A percentile compares a stretch with the other conserved stretches of the same genome.
phyloP scores from a whole-genome alignment of 495 filamentous ascomycete species.

The Beverwykella pulmonaria region DNA sequence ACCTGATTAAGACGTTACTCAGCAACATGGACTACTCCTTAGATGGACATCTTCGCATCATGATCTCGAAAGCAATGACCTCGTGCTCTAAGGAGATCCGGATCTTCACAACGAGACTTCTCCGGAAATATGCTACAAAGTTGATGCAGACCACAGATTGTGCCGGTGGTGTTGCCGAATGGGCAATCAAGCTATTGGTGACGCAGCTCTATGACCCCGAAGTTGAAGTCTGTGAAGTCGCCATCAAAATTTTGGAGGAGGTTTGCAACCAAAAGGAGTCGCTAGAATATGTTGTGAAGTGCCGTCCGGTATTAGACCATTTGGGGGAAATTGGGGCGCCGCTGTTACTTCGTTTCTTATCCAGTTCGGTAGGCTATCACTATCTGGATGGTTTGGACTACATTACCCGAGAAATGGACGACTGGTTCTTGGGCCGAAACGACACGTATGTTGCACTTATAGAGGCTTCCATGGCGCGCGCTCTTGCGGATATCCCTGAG shows the following conservation, averaged over 20 bases:
- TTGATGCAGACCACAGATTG: constrained; percentile 38
- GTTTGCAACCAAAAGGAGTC: constrained; percentile 88
- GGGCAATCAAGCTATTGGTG: constrained; percentile 94
- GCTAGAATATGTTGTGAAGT: constrained; percentile 94
- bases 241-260: constrained; percentile 95
- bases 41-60: constrained; percentile 85
- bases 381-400: constrained; percentile 97
- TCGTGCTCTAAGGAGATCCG: constrained; percentile 88
- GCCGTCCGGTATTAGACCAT: constrained; percentile 92
- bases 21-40: constrained; percentile 89
- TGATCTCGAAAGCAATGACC: constrained; percentile 89
- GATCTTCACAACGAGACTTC: constrained; percentile 78
- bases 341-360: constrained; percentile 87
- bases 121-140: constrained; percentile 76
- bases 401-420: constrained; percentile 98
- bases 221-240: constrained; percentile 91
- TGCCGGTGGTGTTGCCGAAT: constrained; percentile 62
- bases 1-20: constrained; percentile 83
- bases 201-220: constrained; percentile 97
- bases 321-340: constrained; percentile 96
- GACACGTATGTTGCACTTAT: constrained; percentile 93
- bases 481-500: constrained; percentile 65
- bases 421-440: constrained; percentile 96
- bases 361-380: constrained; percentile 94
- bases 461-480: constrained; percentile 89